Evolutionary conservation across 352 stramenopile species (phyloP).

Genomic region (Phytophthora rubi): DNA sequence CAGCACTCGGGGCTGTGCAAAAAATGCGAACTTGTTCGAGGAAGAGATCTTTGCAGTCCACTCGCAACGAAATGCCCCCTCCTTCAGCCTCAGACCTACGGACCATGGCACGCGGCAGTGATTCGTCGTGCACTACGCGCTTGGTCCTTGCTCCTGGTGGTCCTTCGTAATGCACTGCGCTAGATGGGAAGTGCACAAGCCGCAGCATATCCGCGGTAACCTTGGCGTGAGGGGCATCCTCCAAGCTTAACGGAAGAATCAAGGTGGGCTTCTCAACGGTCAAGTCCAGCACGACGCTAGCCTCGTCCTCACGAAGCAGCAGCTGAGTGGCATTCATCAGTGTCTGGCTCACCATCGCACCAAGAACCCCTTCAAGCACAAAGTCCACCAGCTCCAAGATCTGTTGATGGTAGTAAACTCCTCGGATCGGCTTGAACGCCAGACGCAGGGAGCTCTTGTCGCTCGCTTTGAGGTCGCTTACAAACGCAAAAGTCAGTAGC

Average conservation of each 20-base stretch:
- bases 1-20: conserved; percentile 26
- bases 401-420: conserved; percentile 90
- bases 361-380: conserved; percentile 81
- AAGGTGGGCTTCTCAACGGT: conserved; percentile 65
- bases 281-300: conserved; percentile 60
- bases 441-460: conserved; percentile 59
- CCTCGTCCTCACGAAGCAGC: conserved; percentile 68
- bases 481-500: conserved; percentile 38
- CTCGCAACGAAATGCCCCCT: conserved; percentile 34
- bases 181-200: conserved; percentile 73
- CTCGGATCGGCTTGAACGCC: conserved; percentile 66
- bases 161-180: conserved; percentile 54
- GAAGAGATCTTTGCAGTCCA: conserved; percentile 49
- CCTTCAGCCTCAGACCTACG: conserved; percentile 11
- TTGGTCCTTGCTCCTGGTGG: conserved; percentile 40
- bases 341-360: conserved; percentile 73
- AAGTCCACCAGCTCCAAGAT: conserved; percentile 85
- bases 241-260: conserved; percentile 66
- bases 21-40: conserved; percentile 69
- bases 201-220: conserved; percentile 60
- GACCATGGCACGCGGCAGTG: conserved; percentile 19
- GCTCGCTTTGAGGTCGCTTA: conserved; percentile 18
- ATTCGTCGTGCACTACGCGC: conserved; percentile 36
- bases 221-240: conserved; percentile 61
- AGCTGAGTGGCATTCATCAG: conserved; percentile 75